phyloP scores from a whole-genome alignment of 495 filamentous ascomycete genomes.

The Hypomontagnella monticulosa region DNA sequence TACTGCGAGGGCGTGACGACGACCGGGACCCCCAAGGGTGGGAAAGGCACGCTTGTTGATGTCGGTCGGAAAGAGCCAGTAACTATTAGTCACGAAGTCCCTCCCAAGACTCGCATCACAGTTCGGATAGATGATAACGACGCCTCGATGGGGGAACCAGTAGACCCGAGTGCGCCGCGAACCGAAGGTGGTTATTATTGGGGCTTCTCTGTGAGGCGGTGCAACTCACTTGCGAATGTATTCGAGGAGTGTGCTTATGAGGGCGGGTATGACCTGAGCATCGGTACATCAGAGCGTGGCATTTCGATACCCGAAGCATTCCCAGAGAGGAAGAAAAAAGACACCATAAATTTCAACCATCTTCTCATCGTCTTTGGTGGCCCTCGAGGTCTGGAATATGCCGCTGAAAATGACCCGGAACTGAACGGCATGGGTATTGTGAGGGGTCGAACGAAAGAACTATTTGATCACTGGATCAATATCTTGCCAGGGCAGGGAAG shows the following conservation, averaged over 20 bases:
- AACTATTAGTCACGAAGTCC: conserved; percentile 62
- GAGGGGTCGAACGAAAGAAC: conserved; percentile 63
- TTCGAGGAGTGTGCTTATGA: conserved; percentile 72
- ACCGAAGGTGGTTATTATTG: conserved; percentile 78
- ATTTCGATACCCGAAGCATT: conserved; percentile 58
- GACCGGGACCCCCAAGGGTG: conserved; percentile 44
- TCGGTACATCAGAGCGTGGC: conserved; percentile 81
- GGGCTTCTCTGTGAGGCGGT: conserved; percentile 73
- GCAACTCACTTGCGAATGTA: conserved; percentile 67
- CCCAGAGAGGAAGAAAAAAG: conserved; percentile 50
- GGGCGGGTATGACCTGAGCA: conserved; percentile 71
- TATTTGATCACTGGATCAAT: conserved; percentile 84
- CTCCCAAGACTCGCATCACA: conserved; percentile 70
- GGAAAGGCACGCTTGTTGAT: conserved; percentile 65
- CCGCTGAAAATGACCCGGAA: conserved; percentile 70
- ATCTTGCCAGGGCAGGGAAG: conserved; percentile 77
- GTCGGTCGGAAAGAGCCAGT: conserved; percentile 65
- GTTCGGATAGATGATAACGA: conserved; percentile 64
- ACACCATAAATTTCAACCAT: conserved; percentile 64
- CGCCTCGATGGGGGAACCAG: conserved; percentile 59
- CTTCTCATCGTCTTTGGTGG: conserved; percentile 78
- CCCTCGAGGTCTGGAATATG: conserved; percentile 74
- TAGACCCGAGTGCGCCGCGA: conserved; percentile 68
- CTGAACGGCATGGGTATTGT: conserved; percentile 64
- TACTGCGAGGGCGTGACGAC: conserved; percentile 77